Base-by-base conservation (phyloP, 805 yeast species). In the Candida namnaoensis region DNA sequence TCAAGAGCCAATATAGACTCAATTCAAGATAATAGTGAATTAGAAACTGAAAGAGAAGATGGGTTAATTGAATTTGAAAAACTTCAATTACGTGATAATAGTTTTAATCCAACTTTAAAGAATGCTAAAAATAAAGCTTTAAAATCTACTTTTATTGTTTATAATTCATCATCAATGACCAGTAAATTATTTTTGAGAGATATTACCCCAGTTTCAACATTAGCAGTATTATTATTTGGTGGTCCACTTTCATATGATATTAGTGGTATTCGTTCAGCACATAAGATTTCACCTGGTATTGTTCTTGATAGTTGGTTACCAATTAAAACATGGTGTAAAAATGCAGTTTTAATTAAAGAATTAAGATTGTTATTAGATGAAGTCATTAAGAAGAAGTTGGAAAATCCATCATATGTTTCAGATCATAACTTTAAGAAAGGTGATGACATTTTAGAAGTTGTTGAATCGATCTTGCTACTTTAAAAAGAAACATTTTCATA, bases 261-360 rank as follows among this genome's bases (percentile, higher is more conserved):
- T 38, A 56, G 66, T 10, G 54, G 62, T 7, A 48, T 65, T 10
- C 13, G 13, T 12, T 45, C 54, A n/a, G 58, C 70, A 0, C 65
- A 73, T 1, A 70, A 65, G 35, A 71, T 79, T 5, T 74, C 88
- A 0, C 95, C 96, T 0, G 97, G 97, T 23, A 75, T 93, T 32
- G 78, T 88, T 8, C 64, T 91, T 42, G 96, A 87, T 50, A 72
- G 72, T n/a, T 90, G 98, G 97, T 62, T 87, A 32, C 95, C 96
- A 1, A 71, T 91, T 11, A 71, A 86, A 46, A 87, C 96, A 1
- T 91, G 97, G 97, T 83, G 95, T 48, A 85, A 93, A 49, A 87
- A 90, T 52, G 98, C 90, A 1, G 95, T 91, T 2, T 64, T 91
- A 38, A 72, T 90, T 28, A 83, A 85, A 44, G 77, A 82, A 44